phyloP scores from a whole-genome alignment of 2,329 filamentous ascomycete species.

The Alternaria ventricosa region DNA sequence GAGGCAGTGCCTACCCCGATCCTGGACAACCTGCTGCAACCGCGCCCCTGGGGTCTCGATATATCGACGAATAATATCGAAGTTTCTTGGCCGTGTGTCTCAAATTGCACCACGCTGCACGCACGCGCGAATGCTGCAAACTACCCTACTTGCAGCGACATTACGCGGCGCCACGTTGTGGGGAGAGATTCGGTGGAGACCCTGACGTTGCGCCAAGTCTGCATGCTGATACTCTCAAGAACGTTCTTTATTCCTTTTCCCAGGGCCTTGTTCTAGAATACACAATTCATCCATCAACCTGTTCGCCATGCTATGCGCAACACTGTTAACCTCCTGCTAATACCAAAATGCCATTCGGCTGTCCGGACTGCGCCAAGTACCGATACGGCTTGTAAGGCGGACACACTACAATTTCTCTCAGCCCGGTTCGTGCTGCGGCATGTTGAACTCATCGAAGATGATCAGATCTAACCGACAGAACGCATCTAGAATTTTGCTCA shows the following conservation, averaged over 20 bases:
- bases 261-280: neutral
- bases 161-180: slow-evolving; percentile 14
- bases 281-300: neutral
- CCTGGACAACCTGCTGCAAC: slow-evolving; percentile 12
- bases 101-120: slow-evolving; percentile 1
- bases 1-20: slow-evolving; percentile 15
- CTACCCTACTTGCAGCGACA: slow-evolving; percentile 3
- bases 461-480: neutral
- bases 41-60: slow-evolving; percentile 14
- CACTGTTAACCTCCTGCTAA: neutral
- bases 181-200: slow-evolving; percentile 5
- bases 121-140: neutral
- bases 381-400: neutral
- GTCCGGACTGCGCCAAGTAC: neutral
- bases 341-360: neutral
- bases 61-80: slow-evolving; percentile 3
- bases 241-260: neutral
- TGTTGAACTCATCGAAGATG: neutral
- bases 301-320: neutral
- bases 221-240: neutral
- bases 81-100: neutral
- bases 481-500: neutral
- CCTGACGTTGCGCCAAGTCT: slow-evolving; percentile 16
- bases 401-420: neutral
- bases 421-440: neutral